Conservation (phyloP, 2,329 filamentous ascomycete genomes). For the Arthrobotrys megalospora region DNA sequence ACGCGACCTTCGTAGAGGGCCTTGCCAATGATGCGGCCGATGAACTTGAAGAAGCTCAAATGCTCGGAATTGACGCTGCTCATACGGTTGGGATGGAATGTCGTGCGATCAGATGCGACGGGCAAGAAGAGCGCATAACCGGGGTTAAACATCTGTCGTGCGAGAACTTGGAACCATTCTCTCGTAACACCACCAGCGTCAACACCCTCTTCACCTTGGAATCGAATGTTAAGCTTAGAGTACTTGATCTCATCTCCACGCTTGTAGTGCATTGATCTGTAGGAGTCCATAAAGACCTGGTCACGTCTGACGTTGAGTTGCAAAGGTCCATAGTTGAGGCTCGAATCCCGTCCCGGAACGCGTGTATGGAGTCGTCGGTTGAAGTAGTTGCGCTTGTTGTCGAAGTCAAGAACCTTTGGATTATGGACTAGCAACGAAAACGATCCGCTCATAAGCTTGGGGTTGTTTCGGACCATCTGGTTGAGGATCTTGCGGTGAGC, state of each 20-base stretch:
- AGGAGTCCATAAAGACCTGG: slow-evolving; percentile 97
- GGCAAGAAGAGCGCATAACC: slow-evolving; percentile 97
- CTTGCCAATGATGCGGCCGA: slow-evolving; percentile 97
- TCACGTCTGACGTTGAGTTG: slow-evolving; percentile 92
- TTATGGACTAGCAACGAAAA: slow-evolving; percentile 98
- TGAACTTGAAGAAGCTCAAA: slow-evolving; percentile 98
- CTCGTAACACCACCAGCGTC: slow-evolving; percentile 97
- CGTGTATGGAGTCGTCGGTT: slow-evolving; percentile 89
- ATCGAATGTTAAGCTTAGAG: slow-evolving; percentile 96
- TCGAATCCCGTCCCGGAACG: slow-evolving; percentile 78
- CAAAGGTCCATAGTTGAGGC: slow-evolving; percentile 75
- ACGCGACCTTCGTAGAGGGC: slow-evolving; percentile 96
- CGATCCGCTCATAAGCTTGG: slow-evolving; percentile 98
- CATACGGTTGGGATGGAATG: slow-evolving; percentile 96
- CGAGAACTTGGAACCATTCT: slow-evolving; percentile 98
- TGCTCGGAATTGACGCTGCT: slow-evolving; percentile 96
- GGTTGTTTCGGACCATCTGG: slow-evolving; percentile 95
- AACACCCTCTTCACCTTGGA: slow-evolving; percentile 96
- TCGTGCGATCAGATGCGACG: slow-evolving; percentile 96
- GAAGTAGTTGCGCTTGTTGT: slow-evolving; percentile 99
- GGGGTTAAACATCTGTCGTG: slow-evolving; percentile 98
- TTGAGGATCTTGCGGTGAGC: slow-evolving; percentile 98
- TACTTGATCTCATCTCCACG: slow-evolving; percentile 97
- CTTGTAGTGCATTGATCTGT: slow-evolving; percentile 98
- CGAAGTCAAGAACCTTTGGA: slow-evolving; percentile 97